Base-by-base conservation (phyloP, 1,284 basidiomycete species). In the Meira miltonrushii region DNA sequence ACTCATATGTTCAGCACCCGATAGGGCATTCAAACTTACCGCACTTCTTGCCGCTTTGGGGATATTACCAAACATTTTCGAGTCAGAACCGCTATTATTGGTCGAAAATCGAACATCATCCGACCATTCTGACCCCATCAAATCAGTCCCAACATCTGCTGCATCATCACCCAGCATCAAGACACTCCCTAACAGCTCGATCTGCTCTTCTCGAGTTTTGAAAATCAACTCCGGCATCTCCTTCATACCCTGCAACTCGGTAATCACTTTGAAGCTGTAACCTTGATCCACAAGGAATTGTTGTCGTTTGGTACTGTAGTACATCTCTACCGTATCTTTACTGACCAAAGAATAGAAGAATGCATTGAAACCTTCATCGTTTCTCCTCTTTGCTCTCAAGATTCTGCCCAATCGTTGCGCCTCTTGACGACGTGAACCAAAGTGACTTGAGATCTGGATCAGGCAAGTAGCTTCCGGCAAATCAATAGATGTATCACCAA, bases 341-440 rank as follows among this genome's bases (percentile, higher is more conserved):
- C 92, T 95, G 46, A 98, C 95, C 33, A 99, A 85, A 38, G 92
- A 96, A 80, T 99, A 99, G 82, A 99, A 99, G 81, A 98, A 99
- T 12, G 95, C 95, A 70, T 98, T 98, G 82, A 99, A 99, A 1
- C 95, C 95, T 79, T 98, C 95, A 77, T 99, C 95, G 78, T 98
- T 98, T 67, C 95, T 84, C 57, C 95, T 85, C 80, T 99, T 99
- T 9, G 95, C 95, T 62, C 95, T 87, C 56, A 99, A 82, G 72
- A 99, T 98, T 82, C 66, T 74, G 87, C 92, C 93, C 52, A 98
- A 82, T 62, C 95, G 85, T 79, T 98, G 95, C 5, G 95, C 95
- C 80, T 99, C 95, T 81, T 99, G 95, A 66, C 95, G 84, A 63
- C 95, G 88, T 41, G 94, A 97, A 23, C 95, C 95, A 80, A 98